phyloP scores from a whole-genome alignment of 2,329 filamentous ascomycete genomes.

The Dactylellina parvicollis region DNA sequence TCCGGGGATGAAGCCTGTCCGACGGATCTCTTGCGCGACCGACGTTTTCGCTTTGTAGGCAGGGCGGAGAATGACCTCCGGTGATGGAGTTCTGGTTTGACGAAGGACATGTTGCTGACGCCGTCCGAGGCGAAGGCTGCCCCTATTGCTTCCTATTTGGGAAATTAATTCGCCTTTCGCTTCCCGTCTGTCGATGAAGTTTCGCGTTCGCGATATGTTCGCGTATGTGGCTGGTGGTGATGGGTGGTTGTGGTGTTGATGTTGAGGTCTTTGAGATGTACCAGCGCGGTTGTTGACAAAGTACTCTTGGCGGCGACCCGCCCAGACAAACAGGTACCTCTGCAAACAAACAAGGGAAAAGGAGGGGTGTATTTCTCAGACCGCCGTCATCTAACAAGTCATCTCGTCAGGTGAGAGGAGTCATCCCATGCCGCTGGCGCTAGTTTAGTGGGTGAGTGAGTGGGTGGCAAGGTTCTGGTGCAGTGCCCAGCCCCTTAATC shows the following conservation, averaged over 20 bases:
- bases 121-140: conserved; percentile 2
- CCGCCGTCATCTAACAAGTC: conserved; percentile 15
- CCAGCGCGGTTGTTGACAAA: conserved; percentile 29
- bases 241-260: conserved; percentile 29
- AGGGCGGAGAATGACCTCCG: conserved; percentile 46
- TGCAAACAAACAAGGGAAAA: neutral
- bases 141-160: conserved; percentile 47
- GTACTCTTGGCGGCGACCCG: conserved; percentile 44
- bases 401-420: neutral
- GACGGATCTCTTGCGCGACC: conserved; percentile 28
- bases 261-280: conserved; percentile 35
- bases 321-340: conserved; percentile 14
- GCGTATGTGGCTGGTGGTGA: conserved; percentile 48
- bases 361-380: conserved; percentile 43
- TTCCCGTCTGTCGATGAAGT: conserved; percentile 22
- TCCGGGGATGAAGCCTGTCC: conserved; percentile 11
- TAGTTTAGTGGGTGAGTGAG: neutral
- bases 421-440: neutral
- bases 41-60: conserved; percentile 15
- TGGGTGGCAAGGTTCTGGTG: neutral
- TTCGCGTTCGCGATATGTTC: conserved; percentile 45
- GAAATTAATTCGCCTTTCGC: conserved; percentile 26
- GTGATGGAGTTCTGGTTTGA: conserved; percentile 47
- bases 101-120: conserved; percentile 35
- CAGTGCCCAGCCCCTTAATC: conserved; percentile 1